These are phyloP conservation scores for Fusarium avenaceum DNA, from an alignment of 2,329 filamentous ascomycete genomes.

Conservation along the genomic window DNA sequence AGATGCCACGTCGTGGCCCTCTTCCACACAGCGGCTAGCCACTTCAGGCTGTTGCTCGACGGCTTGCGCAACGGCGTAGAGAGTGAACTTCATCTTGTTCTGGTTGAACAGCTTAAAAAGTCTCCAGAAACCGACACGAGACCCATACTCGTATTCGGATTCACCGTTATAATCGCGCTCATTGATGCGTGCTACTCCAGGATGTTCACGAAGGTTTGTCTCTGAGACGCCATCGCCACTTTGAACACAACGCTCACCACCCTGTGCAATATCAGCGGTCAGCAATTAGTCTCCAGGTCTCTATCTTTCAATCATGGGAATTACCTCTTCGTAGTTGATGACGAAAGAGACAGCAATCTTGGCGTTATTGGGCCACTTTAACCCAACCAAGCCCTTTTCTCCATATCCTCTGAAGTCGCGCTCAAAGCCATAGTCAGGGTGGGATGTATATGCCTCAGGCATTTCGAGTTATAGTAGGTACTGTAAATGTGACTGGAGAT, in stretches of 20 bases:
- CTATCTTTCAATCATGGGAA: rapidly evolving
- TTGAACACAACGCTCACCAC: conserved; percentile 7
- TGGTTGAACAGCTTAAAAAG: conserved; percentile 10
- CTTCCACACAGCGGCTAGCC: not conserved
- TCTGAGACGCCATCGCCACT: conserved; percentile 12
- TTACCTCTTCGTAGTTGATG: conserved; percentile 23
- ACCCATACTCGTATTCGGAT: conserved; percentile 27
- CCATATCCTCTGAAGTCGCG: conserved; percentile 21
- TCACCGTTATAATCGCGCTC: conserved; percentile 13
- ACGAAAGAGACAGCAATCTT: conserved; percentile 14
- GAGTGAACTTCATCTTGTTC: conserved; percentile 9
- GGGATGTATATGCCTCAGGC: not conserved
- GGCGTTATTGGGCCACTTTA: conserved; percentile 16
- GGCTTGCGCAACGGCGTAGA: conserved; percentile 9
- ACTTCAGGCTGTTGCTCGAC: conserved; percentile 18
- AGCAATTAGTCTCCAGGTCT: not conserved
- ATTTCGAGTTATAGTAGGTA: not conserved
- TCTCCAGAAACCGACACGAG: conserved; percentile 15
- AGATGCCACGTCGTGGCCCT: conserved; percentile 18
- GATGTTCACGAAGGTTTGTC: conserved; percentile 5
- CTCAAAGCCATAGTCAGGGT: not conserved
- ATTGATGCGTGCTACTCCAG: not conserved
- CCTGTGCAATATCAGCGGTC: not conserved
- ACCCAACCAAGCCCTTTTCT: not conserved
- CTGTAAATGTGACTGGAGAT: not conserved